Percentiles rank a stretch among this genome's conserved stretches.
Conservation (phyloP, 73 alveolate genomes). For the Tetrahymena malaccensis region DNA sequence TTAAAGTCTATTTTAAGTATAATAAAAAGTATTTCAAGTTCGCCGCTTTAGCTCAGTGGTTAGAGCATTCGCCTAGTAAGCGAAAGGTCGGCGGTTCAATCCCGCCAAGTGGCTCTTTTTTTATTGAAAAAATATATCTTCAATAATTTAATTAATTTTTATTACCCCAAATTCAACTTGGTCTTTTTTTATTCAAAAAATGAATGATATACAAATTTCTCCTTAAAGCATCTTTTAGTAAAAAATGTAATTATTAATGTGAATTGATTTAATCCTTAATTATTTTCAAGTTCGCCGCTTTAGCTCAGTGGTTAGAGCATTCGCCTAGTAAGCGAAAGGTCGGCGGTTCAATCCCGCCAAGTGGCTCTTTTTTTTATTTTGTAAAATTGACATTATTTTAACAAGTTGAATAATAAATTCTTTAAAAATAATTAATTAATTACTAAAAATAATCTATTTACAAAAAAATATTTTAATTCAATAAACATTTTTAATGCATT, state of each 20-base stretch:
- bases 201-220: too few species aligned
- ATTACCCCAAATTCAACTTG: neutral
- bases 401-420: neutral
- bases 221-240: neutral
- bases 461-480: too few species aligned
- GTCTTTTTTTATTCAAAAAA: too few species aligned
- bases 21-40: neutral
- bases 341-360: conserved; percentile 5
- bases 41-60: conserved; percentile 4
- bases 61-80: conserved; percentile 1
- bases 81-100: conserved; percentile 3
- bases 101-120: conserved; percentile 3
- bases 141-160: neutral
- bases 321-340: conserved; percentile 2
- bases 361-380: neutral
- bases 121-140: neutral
- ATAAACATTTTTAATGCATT: too few species aligned
- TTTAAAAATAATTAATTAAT: too few species aligned
- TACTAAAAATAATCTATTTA: too few species aligned
- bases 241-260: neutral
- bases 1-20: neutral
- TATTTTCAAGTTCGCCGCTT: neutral
- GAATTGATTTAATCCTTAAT: neutral
- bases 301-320: conserved; percentile 1
- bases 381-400: neutral